These are phyloP conservation scores for Melanogaster broomeanus DNA, from an alignment of 768 basidiomycete genomes.

Conservation along the genomic window DNA sequence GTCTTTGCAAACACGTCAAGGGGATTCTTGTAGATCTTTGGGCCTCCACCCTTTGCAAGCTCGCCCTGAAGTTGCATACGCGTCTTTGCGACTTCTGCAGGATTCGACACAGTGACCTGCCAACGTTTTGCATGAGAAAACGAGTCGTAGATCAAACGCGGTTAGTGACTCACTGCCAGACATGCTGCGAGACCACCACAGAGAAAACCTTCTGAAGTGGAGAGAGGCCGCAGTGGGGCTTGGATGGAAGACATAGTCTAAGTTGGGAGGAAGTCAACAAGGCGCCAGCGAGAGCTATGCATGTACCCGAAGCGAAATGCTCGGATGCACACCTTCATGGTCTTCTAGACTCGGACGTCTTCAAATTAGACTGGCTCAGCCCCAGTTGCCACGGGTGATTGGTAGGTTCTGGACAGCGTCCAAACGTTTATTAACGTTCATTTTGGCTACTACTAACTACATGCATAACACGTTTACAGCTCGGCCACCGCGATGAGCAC, in stretches of 20 bases:
- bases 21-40: slow-evolving; percentile 87
- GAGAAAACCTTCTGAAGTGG: slow-evolving; percentile 79
- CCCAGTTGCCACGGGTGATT: too few relatives aligned
- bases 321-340: too few relatives aligned
- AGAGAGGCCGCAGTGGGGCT: slow-evolving; percentile 39
- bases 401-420: neutral
- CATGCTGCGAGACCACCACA: slow-evolving; percentile 92
- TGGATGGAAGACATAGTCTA: slow-evolving; percentile 19
- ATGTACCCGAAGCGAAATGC: neutral
- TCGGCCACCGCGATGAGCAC: too few relatives aligned
- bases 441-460: neutral
- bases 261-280: neutral
- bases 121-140: slow-evolving; percentile 5
- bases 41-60: slow-evolving; percentile 69
- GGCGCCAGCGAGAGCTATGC: slow-evolving; percentile 3
- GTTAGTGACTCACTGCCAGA: slow-evolving; percentile 62
- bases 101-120: slow-evolving; percentile 82
- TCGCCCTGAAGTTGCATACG: slow-evolving; percentile 96
- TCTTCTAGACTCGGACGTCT: neutral
- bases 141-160: neutral
- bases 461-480: neutral
- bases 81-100: slow-evolving; percentile 82
- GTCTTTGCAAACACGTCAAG: slow-evolving; percentile 87
- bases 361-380: neutral
- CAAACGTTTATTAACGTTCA: neutral